phyloP scores from a whole-genome alignment of 768 basidiomycete genomes.

The Suillus tomentosus region DNA sequence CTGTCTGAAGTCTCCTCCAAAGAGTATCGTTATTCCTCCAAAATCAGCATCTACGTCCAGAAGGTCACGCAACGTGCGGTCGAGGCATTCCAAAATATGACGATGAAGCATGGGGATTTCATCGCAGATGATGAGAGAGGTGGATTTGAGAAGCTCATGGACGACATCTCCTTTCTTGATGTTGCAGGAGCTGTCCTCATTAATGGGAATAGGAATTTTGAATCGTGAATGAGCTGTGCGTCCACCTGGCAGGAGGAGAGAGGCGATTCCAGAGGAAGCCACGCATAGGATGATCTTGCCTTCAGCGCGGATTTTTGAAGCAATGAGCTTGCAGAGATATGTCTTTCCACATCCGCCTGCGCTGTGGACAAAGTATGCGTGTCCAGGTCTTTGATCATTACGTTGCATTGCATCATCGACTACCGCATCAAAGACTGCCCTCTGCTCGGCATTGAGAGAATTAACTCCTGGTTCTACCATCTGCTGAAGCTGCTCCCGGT shows the following conservation, averaged over 20 bases:
- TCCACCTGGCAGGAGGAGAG: no score
- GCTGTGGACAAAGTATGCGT: no score
- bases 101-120: constrained; percentile 41
- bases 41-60: constrained; percentile 32
- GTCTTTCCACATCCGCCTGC: no score
- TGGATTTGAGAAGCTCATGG: constrained; percentile 35
- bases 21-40: constrained; percentile 42
- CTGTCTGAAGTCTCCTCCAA: constrained; percentile 53
- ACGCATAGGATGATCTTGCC: no score
- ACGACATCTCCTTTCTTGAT: constrained; percentile 35
- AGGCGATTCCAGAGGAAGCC: no score
- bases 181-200: constrained; percentile 31
- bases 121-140: constrained; percentile 46
- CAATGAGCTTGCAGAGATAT: no score
- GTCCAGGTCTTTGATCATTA: constrained; percentile 8
- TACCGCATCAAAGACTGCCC: constrained; percentile 29
- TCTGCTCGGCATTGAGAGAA: constrained; percentile 27
- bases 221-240: constrained; percentile 34
- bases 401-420: constrained; percentile 23
- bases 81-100: constrained; percentile 41
- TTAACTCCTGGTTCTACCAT: constrained; percentile 11
- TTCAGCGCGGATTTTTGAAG: no score
- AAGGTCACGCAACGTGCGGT: constrained; percentile 39
- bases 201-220: constrained; percentile 44
- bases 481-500: constrained; percentile 1